A percentile compares a stretch with the other conserved stretches of the same genome.
These are phyloP conservation scores for Penicillium ochrochloron DNA, from an alignment of 495 filamentous ascomycete genomes.

Conservation along the genomic window DNA sequence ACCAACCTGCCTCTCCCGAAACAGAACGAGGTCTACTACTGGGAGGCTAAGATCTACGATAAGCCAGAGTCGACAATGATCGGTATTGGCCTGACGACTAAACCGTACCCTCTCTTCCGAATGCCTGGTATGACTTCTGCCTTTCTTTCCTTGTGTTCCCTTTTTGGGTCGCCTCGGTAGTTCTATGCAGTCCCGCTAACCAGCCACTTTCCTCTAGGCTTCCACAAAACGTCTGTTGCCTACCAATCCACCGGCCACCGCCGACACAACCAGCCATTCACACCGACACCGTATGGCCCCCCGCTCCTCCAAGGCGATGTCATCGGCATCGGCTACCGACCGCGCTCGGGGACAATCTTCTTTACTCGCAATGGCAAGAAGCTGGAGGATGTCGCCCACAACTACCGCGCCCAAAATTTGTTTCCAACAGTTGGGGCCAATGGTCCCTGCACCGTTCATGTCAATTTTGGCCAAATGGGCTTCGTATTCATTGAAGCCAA, in stretches of 20 bases:
- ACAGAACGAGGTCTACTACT: slow-evolving; percentile 99
- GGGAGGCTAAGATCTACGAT: slow-evolving; percentile 98
- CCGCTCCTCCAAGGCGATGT: slow-evolving; percentile 90
- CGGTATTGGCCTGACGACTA: slow-evolving; percentile 91
- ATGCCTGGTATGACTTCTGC: slow-evolving; percentile 73
- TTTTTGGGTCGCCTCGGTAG: too few relatives aligned
- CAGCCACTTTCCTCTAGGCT: slow-evolving; percentile 59
- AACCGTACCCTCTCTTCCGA: slow-evolving; percentile 93
- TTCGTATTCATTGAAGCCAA: slow-evolving; percentile 99
- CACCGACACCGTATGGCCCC: slow-evolving; percentile 76
- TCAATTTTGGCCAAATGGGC: slow-evolving; percentile 96
- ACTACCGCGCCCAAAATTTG: slow-evolving; percentile 91
- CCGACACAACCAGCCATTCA: slow-evolving; percentile 90
- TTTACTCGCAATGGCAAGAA: slow-evolving; percentile 98
- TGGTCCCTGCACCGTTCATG: slow-evolving; percentile 88
- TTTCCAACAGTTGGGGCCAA: slow-evolving; percentile 96
- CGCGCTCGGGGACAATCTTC: slow-evolving; percentile 92
- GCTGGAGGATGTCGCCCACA: slow-evolving; percentile 92
- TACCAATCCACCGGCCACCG: slow-evolving; percentile 87
- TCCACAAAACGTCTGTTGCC: slow-evolving; percentile 87
- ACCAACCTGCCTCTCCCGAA: slow-evolving; percentile 96
- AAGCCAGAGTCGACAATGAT: slow-evolving; percentile 87
- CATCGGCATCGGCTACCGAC: slow-evolving; percentile 93
- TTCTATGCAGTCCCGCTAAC: slow-evolving; percentile 21
- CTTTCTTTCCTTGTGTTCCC: background rate